These are phyloP conservation scores for Escovopsis sp. DNA, from an alignment of 2,329 filamentous ascomycete genomes.

Conservation along the genomic window DNA sequence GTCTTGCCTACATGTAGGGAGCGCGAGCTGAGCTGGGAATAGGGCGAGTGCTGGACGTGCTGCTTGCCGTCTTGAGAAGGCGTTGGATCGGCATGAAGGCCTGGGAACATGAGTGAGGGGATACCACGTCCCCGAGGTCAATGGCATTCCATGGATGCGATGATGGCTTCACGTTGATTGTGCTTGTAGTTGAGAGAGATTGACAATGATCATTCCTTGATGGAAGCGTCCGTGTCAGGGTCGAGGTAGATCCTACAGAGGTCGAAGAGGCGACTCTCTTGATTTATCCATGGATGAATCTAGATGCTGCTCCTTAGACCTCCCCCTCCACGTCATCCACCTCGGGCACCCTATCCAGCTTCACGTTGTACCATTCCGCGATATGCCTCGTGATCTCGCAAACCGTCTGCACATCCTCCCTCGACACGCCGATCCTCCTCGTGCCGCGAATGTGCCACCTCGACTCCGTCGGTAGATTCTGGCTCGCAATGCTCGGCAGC, in stretches of 20 bases:
- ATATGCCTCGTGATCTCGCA: conserved; percentile 12
- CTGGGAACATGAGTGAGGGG: too few relatives aligned
- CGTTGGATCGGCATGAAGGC: too few relatives aligned
- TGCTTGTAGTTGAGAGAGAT: too few relatives aligned
- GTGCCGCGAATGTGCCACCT: conserved; percentile 32
- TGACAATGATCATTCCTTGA: too few relatives aligned
- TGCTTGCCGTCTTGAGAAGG: background rate
- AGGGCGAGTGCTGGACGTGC: background rate
- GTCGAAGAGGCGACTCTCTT: too few relatives aligned
- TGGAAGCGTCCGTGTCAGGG: too few relatives aligned
- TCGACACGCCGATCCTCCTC: conserved; percentile 13
- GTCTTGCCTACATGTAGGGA: too few relatives aligned
- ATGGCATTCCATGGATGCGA: too few relatives aligned
- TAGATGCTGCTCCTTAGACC: conserved; percentile 5
- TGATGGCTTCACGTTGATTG: too few relatives aligned
- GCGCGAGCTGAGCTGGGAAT: too few relatives aligned
- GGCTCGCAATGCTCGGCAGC: conserved; percentile 39
- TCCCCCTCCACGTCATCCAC: conserved; percentile 15
- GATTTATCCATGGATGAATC: background rate
- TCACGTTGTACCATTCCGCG: conserved; percentile 12
- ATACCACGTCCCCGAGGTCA: too few relatives aligned
- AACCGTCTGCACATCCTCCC: conserved; percentile 11
- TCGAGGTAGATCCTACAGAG: too few relatives aligned
- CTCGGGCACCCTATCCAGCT: conserved; percentile 12
- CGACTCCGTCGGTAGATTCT: conserved; percentile 36